Percentiles rank a stretch among this genome's conserved stretches.
Conservation (phyloP, 2,329 filamentous ascomycete genomes). For the Hymenoscyphus scutula region DNA sequence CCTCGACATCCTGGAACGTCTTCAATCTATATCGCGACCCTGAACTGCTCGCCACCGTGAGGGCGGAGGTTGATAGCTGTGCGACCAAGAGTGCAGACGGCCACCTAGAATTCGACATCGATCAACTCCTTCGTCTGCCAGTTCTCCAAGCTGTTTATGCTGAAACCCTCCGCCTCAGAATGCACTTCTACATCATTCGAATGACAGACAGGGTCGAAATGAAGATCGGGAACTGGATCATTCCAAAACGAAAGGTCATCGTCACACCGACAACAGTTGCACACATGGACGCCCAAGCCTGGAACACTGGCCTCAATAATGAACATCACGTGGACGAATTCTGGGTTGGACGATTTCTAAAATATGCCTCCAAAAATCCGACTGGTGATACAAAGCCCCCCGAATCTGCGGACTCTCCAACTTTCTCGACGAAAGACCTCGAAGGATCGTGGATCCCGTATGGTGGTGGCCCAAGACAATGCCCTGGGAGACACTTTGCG, state of each 20-base stretch:
- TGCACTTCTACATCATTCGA: constrained; percentile 2
- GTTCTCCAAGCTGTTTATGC: not conserved
- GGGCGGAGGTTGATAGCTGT: constrained; percentile 2
- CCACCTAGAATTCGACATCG: not conserved
- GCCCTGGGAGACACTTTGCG: not conserved
- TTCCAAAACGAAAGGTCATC: constrained; percentile 1
- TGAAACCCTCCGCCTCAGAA: not conserved
- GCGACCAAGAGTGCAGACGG: not conserved
- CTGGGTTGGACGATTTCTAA: constrained; percentile 4
- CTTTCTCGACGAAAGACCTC: constrained; percentile 2
- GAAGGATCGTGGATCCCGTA: constrained; percentile 5
- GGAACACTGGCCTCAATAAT: not conserved
- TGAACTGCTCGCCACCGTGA: not conserved
- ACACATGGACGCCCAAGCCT: constrained; percentile 1
- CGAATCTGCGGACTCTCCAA: not conserved
- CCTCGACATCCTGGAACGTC: not conserved
- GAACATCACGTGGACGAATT: not conserved
- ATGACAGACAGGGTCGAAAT: not conserved
- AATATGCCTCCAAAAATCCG: not conserved
- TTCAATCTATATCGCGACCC: constrained; percentile 3
- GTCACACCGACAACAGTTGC: constrained; percentile 4
- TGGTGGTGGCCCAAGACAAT: not conserved
- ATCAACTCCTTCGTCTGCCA: not conserved
- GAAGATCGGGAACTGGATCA: not conserved
- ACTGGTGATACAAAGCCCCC: not conserved